phyloP scores from a whole-genome alignment of 2,329 filamentous ascomycete species.

The Botrytis deweyae region DNA sequence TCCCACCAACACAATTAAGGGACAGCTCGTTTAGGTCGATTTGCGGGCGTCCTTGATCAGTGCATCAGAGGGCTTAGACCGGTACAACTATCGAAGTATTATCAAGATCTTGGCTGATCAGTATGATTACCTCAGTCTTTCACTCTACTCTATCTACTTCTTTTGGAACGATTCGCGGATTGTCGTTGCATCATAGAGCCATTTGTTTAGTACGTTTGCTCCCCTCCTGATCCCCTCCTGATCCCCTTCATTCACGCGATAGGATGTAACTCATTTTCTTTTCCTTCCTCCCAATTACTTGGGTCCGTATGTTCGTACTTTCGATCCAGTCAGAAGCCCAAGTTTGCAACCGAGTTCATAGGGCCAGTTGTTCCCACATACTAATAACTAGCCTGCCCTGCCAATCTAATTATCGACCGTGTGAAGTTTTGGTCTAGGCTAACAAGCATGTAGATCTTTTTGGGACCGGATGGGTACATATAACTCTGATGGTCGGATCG shows the following conservation, averaged over 20 bases:
- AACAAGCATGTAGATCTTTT: conserved; percentile 13
- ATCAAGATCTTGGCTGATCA: not conserved
- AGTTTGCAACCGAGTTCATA: conserved; percentile 19
- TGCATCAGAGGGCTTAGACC: conserved; percentile 20
- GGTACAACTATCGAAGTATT: not conserved
- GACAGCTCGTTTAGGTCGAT: not conserved
- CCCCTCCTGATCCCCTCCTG: not conserved
- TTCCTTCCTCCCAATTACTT: conserved; percentile 9
- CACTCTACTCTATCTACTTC: not conserved
- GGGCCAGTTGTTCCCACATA: conserved; percentile 15
- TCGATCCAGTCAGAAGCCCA: conserved; percentile 5
- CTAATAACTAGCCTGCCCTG: not conserved
- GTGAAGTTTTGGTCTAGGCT: not conserved
- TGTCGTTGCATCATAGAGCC: not conserved
- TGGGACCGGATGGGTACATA: not conserved
- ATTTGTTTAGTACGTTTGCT: not conserved
- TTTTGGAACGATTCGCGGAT: conserved; percentile 3
- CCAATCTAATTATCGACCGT: conserved; percentile 17
- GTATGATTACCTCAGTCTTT: not conserved
- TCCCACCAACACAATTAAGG: not conserved
- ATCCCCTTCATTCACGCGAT: not conserved
- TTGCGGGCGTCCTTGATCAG: conserved; percentile 15
- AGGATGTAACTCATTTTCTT: not conserved
- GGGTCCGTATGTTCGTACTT: conserved; percentile 10
- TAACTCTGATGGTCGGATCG: conserved; percentile 10